These are phyloP conservation scores for Aspergillus tubingensis DNA, from an alignment of 2,329 filamentous ascomycete species.

Conservation along the genomic window DNA sequence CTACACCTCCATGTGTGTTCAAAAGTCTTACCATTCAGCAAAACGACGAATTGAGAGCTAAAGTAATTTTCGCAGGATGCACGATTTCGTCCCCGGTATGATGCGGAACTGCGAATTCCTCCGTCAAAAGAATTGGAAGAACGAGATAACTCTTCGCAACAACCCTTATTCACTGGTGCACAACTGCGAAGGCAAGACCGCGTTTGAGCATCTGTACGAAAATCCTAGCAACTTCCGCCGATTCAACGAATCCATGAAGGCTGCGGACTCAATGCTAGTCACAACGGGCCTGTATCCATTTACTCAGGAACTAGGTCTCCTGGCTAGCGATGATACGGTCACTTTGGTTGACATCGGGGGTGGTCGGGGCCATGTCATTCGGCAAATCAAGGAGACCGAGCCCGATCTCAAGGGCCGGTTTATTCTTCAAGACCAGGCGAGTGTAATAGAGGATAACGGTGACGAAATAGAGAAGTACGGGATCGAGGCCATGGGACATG, in stretches of 20 bases:
- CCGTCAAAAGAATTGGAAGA: constrained; percentile 18
- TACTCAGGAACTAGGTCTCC: constrained; percentile 11
- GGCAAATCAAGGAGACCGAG: constrained; percentile 17
- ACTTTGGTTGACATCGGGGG: constrained; percentile 25
- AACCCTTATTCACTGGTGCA: constrained; percentile 22
- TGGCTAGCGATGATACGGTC: constrained; percentile 16
- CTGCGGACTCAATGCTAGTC: constrained; percentile 13
- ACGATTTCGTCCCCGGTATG: constrained; percentile 15
- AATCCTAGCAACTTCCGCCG: constrained; percentile 11
- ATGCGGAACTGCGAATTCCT: constrained; percentile 21
- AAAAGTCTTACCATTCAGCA: no score
- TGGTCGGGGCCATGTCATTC: constrained; percentile 20
- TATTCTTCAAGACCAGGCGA: constrained; percentile 26
- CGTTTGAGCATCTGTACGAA: constrained; percentile 22
- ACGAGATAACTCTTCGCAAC: constrained; percentile 12
- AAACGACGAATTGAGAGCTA: not conserved
- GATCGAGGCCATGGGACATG: constrained; percentile 21
- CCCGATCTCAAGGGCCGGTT: constrained; percentile 21
- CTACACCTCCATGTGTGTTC: constrained; percentile 15
- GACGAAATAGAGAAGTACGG: constrained; percentile 7
- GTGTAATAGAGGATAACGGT: constrained; percentile 17
- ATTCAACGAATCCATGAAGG: constrained; percentile 15
- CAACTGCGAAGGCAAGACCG: constrained; percentile 19
- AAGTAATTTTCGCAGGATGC: not conserved
- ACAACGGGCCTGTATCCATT: constrained; percentile 27